Evolutionary conservation across 768 basidiomycete genomes (phyloP), one percentile per base, ranked within the genome.

Genomic region (Boletus eberwhitei): DNA sequence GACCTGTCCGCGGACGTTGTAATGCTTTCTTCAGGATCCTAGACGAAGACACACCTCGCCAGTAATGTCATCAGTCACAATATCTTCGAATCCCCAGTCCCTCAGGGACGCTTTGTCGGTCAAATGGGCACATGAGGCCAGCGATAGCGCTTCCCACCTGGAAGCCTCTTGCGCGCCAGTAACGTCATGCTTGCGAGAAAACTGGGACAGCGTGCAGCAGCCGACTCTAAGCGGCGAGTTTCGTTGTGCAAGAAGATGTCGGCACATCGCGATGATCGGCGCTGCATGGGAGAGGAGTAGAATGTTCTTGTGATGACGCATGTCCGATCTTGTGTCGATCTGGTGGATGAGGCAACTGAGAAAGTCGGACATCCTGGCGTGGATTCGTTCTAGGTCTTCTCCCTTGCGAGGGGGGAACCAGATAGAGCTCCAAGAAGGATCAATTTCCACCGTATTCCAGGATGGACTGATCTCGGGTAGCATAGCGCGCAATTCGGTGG

Each of bases 31-130:
- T 17, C 46, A 14, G 41, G 4, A n/a, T 40, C n/a, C 32, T 16
- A 5, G 32, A 44, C 19, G 36, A 19, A 21, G 31, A 67, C 77
- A 32, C 40, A 87, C 88, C 76, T 84, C 75, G 41, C 88, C 87
- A 55, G 80, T 71, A 6, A 75, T 74, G 0, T 32, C 51, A 24
- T 66, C 59, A 24, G 85, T 77, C 62, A 78, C 70, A 9, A 88
- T 78, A 66, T 92, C 84, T 60, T 89, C 86, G 57, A 93, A 84
- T 14, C 91, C 91, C 91, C 91, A 93, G 45, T 88, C 86, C 58
- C 88, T 76, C 49, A 79, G 73, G 2, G 79, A 60, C 1, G 85
- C 86, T 3, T 80, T 82, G 26, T 76, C 75, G 37, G 89, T 69
- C 50, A 67, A 48, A 67, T 88, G 85, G 1, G 67, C 62, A 1